phyloP scores from a whole-genome alignment of 2,329 filamentous ascomycete species.

The Pochonia chlamydosporia region DNA sequence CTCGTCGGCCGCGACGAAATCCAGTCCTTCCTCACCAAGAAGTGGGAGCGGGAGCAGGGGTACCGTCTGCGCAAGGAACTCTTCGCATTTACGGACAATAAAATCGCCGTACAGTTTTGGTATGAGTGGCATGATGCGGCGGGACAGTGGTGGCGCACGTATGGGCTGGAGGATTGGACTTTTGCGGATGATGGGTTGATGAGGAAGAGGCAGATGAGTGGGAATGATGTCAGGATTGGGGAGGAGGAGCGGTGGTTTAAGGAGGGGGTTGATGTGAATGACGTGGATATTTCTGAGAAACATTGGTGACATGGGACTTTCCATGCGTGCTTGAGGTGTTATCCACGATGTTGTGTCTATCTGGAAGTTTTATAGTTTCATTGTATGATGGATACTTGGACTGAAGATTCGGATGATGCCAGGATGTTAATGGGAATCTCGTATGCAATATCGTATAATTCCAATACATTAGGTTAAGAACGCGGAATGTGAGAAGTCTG shows the following conservation, averaged over 20 bases:
- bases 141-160: slow-evolving; percentile 81
- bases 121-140: slow-evolving; percentile 69
- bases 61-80: slow-evolving; percentile 79
- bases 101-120: slow-evolving; percentile 87
- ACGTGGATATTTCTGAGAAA: slow-evolving; percentile 58
- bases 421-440: too few relatives aligned
- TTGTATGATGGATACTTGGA: too few relatives aligned
- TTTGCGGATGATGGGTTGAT: slow-evolving; percentile 65
- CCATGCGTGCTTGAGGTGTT: neutral
- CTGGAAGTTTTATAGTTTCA: too few relatives aligned
- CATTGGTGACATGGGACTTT: slow-evolving; percentile 48
- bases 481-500: too few relatives aligned
- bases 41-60: slow-evolving; percentile 67
- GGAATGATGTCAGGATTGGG: slow-evolving; percentile 60
- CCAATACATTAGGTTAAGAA: too few relatives aligned
- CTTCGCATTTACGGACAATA: slow-evolving; percentile 69
- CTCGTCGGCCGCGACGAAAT: slow-evolving; percentile 64
- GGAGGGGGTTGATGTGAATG: slow-evolving; percentile 63
- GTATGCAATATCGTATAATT: too few relatives aligned
- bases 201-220: slow-evolving; percentile 72
- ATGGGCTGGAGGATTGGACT: slow-evolving; percentile 78
- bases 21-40: slow-evolving; percentile 59
- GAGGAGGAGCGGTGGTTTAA: slow-evolving; percentile 64
- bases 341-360: too few relatives aligned
- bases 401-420: too few relatives aligned